Evolutionary conservation across 2,329 filamentous ascomycete genomes (phyloP).

Genomic region (Acephala macrosclerotiorum): DNA sequence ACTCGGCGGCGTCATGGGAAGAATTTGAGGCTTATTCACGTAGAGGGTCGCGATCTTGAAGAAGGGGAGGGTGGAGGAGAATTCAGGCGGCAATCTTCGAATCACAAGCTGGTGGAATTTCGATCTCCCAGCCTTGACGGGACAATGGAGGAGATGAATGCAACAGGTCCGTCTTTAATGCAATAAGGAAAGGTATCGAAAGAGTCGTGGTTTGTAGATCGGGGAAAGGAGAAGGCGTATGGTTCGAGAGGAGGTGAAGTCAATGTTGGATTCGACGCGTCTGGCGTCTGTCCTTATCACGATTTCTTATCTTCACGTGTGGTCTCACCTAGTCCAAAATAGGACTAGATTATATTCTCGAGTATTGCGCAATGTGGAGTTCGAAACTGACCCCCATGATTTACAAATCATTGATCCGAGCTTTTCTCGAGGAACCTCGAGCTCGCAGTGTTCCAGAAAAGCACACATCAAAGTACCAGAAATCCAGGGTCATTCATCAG

Average conservation of each 20-base stretch:
- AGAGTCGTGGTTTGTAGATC: background rate
- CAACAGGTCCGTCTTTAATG: background rate
- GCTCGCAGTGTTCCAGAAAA: no score
- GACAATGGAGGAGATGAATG: no score
- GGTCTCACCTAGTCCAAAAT: background rate
- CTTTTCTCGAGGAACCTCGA: background rate
- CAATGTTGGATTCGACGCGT: constrained; percentile 2
- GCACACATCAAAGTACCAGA: no score
- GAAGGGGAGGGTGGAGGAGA: background rate
- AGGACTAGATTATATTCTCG: background rate
- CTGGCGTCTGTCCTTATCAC: background rate
- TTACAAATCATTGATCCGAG: background rate
- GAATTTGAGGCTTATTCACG: background rate
- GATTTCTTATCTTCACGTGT: background rate
- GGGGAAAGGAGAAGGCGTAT: background rate
- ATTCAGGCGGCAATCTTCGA: background rate
- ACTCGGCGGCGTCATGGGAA: background rate
- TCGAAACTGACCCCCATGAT: background rate
- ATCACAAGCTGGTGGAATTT: no score
- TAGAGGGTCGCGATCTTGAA: background rate
- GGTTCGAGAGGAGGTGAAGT: background rate
- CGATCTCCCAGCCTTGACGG: no score
- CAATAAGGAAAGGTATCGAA: background rate
- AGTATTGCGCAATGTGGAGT: background rate
- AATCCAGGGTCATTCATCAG: no score